Base-by-base conservation (phyloP, 2,329 filamentous ascomycete genomes). In the Epichloe typhina region DNA sequence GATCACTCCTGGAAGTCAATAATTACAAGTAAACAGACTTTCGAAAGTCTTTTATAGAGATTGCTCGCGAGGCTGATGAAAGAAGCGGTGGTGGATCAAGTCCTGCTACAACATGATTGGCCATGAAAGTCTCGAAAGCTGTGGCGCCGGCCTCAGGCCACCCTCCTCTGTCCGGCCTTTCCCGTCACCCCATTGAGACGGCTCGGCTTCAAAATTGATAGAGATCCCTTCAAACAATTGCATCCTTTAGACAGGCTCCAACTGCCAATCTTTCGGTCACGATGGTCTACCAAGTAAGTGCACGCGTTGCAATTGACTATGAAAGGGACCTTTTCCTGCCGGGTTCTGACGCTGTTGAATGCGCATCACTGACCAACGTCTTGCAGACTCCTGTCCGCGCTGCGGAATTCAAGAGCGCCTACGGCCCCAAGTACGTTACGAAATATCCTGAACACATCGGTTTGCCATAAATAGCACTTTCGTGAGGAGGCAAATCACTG, bases 401-500 rank as follows among this genome's bases (percentile, higher is more conserved):
- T 63, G 61, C 66, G 55, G 59, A 65, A 56, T 83, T 81, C 74
- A 76, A 75, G 70, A 83, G 78, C 69, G 70, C 74, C 58, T 82
- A 79, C 65, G 80, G 79, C 64, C 81, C 81, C 49, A 83, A 82
- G 81, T 84, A 78, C 69, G 65, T 64, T 3, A 54, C 37, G 38
- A 26, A 21, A 39, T 35, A 35, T n/a, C 31, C 19, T 33, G 11
- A 26, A 17, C 5, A 38, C 17, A 15, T 19, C 23, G 4, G 23
- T n/a, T 23, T 17, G 9, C 41, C 7, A 23, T 33, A 23, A 44
- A 11, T 1, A 23, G 6, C 9, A n/a, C 9, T 4, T 17, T 26
- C 7, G 39, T 9, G 17, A 21, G 9, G 12, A 13, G 49, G 12
- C 5, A 3, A 13, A 13, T 33, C 6, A 4, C 40, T 13, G 37